phyloP scores from a whole-genome alignment of 345 rosid species.

The Lagerstroemia speciosa region DNA sequence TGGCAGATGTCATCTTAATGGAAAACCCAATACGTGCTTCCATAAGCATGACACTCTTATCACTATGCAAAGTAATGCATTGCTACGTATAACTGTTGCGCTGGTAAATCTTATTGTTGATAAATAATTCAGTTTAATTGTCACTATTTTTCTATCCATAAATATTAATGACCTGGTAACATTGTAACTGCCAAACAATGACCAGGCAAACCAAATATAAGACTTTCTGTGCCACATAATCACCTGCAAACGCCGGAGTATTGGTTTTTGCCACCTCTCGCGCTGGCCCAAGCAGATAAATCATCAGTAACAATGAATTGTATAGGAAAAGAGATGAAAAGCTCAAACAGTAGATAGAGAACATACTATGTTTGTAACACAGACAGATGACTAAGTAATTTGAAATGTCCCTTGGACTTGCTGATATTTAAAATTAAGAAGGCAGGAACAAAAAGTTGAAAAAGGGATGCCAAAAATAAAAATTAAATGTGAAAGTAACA shows the following conservation, averaged over 20 bases:
- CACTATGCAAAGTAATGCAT: neutral
- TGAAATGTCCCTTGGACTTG: neutral
- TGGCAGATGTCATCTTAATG: no score
- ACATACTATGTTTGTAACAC: neutral
- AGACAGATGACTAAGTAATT: neutral
- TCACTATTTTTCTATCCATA: neutral
- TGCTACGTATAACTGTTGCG: neutral
- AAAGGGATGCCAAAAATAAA: neutral
- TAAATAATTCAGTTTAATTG: neutral
- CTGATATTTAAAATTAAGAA: neutral
- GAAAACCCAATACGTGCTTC: neutral
- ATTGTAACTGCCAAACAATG: neutral
- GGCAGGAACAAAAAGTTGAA: neutral
- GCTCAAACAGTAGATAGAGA: neutral
- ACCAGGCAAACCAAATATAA: neutral
- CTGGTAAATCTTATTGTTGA: neutral
- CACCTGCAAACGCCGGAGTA: constrained; percentile 96
- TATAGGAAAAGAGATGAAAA: neutral
- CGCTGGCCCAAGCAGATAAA: constrained; percentile 43
- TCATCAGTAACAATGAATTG: constrained; percentile 8
- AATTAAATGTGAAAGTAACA: neutral
- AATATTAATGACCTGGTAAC: neutral
- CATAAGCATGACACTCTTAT: neutral
- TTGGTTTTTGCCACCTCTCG: constrained; percentile 93
- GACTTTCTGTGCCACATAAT: neutral